phyloP scores from a whole-genome alignment of 2,329 filamentous ascomycete genomes.

The Trichoderma afroharzianum region DNA sequence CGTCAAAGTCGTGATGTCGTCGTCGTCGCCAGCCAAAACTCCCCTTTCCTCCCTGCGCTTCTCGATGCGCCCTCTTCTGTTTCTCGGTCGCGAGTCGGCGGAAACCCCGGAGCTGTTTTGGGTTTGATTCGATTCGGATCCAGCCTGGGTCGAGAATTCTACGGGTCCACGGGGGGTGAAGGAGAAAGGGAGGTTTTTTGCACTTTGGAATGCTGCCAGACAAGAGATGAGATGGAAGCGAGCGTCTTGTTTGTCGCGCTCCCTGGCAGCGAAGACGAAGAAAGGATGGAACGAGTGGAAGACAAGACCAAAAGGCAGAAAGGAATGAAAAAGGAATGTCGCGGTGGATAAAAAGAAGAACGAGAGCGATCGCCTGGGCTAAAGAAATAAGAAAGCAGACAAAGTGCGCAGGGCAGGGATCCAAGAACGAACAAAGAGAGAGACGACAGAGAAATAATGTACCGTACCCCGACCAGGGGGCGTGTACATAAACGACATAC shows the following conservation, averaged over 20 bases:
- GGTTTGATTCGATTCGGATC: not conserved
- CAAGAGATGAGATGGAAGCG: not conserved
- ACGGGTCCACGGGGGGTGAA: not conserved
- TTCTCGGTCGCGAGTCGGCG: not conserved
- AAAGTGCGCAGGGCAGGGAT: constrained; percentile 9
- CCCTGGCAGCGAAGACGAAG: not conserved
- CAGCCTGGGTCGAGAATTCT: constrained; percentile 2
- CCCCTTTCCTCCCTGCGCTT: not conserved
- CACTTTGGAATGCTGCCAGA: not conserved
- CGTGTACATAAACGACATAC: not conserved
- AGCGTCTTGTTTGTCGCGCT: not conserved
- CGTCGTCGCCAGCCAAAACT: not conserved
- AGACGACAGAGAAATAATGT: not conserved
- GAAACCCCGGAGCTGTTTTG: not conserved
- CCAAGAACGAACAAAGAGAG: not conserved
- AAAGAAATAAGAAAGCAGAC: constrained; percentile 15
- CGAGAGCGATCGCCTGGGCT: constrained; percentile 14
- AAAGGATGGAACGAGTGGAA: not conserved
- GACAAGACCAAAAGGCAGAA: not conserved
- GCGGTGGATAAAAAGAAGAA: constrained; percentile 4
- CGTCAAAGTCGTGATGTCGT: not conserved
- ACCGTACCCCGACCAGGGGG: not conserved
- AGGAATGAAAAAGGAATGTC: not conserved
- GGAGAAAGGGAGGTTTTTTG: not conserved
- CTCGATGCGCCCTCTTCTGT: not conserved